Conservation (phyloP, 495 filamentous ascomycete species). For the Poronia punctata region DNA sequence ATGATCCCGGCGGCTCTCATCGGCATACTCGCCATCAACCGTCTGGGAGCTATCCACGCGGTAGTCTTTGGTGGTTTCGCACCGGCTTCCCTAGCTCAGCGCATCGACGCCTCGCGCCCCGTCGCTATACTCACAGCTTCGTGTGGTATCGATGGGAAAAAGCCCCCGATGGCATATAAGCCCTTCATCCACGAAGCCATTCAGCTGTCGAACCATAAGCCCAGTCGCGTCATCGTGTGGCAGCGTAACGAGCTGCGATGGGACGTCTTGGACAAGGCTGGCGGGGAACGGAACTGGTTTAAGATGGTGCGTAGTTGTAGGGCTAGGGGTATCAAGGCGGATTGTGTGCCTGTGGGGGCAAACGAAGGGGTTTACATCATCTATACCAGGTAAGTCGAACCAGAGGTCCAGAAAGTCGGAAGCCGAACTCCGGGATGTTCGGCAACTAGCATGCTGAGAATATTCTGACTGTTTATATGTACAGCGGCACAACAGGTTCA, state of each 20-base stretch:
- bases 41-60: slow-evolving; percentile 81
- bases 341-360: slow-evolving; percentile 67
- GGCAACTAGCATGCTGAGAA: slow-evolving; percentile 15
- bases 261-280: slow-evolving; percentile 55
- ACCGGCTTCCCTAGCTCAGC: slow-evolving; percentile 70
- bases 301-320: slow-evolving; percentile 60
- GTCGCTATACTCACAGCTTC: slow-evolving; percentile 77
- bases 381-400: slow-evolving; percentile 53
- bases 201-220: slow-evolving; percentile 51
- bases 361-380: slow-evolving; percentile 83
- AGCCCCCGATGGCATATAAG: slow-evolving; percentile 65
- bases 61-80: slow-evolving; percentile 94
- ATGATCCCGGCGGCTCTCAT: slow-evolving; percentile 90
- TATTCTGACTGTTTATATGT: background rate
- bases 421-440: slow-evolving; percentile 1
- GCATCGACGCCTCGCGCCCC: slow-evolving; percentile 76
- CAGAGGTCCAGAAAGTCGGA: background rate
- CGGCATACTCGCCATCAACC: slow-evolving; percentile 71
- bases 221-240: slow-evolving; percentile 66
- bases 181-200: slow-evolving; percentile 65
- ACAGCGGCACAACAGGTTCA: slow-evolving; percentile 69
- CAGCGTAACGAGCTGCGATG: slow-evolving; percentile 68
- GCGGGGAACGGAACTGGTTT: slow-evolving; percentile 74
- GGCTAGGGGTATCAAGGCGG: slow-evolving; percentile 56
- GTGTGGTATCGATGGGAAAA: slow-evolving; percentile 84